Percentiles rank a stretch among this genome's conserved stretches.
phyloP scores from a whole-genome alignment of 257 asterid genomes.

The Eucommia ulmoides region DNA sequence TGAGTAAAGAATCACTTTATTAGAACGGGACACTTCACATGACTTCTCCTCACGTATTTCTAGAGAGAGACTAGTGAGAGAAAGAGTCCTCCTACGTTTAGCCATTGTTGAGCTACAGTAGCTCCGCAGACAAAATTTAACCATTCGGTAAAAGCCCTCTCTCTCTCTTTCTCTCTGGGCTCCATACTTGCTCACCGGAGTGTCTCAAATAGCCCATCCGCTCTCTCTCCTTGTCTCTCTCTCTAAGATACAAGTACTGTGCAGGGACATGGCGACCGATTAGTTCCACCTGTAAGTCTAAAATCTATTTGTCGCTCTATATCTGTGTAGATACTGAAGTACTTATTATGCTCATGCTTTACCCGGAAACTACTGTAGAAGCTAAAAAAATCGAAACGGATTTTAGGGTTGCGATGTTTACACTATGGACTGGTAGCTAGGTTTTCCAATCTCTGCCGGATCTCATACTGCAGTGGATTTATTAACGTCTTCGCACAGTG shows the following conservation, averaged over 20 bases:
- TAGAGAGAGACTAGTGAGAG: slow-evolving; percentile 7
- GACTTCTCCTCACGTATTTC: slow-evolving; percentile 9
- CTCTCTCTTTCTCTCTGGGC: neutral
- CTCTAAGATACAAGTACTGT: too few relatives aligned
- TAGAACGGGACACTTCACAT: slow-evolving; percentile 19
- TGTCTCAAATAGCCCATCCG: too few relatives aligned
- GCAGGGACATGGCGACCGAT: too few relatives aligned
- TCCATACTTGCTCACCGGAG: too few relatives aligned
- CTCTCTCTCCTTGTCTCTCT: too few relatives aligned
- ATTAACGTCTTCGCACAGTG: too few relatives aligned
- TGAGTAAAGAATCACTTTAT: slow-evolving; percentile 8
- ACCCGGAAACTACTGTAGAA: neutral
- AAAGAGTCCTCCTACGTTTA: neutral
- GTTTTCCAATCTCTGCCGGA: neutral
- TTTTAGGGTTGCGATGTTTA: neutral
- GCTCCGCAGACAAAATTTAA: neutral
- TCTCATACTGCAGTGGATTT: too few relatives aligned
- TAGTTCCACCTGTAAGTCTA: neutral
- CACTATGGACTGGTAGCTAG: neutral
- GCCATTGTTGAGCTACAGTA: slow-evolving; percentile 9
- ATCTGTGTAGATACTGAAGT: neutral
- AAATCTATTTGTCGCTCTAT: neutral
- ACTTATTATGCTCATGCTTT: neutral
- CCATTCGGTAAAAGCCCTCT: neutral
- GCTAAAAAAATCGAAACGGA: neutral